Evolutionary conservation across 768 basidiomycete species (phyloP).

Genomic region (Tephrocybe sp.): DNA sequence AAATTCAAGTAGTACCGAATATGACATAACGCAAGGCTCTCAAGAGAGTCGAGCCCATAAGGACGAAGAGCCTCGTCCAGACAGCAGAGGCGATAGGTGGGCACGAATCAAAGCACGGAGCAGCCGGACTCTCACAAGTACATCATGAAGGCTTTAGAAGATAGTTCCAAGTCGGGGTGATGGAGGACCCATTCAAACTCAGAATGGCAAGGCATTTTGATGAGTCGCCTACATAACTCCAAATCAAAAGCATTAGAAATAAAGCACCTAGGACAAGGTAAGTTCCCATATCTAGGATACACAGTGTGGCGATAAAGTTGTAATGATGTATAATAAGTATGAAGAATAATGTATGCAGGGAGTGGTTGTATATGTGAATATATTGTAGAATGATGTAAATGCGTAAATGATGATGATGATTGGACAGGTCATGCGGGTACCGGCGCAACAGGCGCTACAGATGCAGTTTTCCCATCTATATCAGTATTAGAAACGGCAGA

Average conservation of each 20-base stretch:
- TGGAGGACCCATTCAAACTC: constrained; percentile 15
- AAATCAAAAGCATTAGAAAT: background rate
- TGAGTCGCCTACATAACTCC: background rate
- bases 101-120: background rate
- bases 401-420: constrained; percentile 3
- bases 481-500: constrained; percentile 8
- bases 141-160: constrained; percentile 12
- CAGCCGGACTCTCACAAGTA: background rate
- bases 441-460: constrained; percentile 4
- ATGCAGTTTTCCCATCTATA: constrained; percentile 14
- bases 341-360: constrained; percentile 11
- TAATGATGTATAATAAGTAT: constrained; percentile 13
- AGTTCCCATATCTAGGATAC: constrained; percentile 14
- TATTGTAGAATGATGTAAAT: constrained; percentile 15
- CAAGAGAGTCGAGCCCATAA: constrained; percentile 40
- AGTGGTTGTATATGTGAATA: constrained; percentile 14
- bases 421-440: constrained; percentile 13
- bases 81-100: background rate
- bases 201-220: constrained; percentile 12
- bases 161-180: background rate
- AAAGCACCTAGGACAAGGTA: background rate
- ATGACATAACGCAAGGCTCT: constrained; percentile 56
- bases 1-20: constrained; percentile 44
- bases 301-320: constrained; percentile 9
- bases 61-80: constrained; percentile 4